Evolutionary conservation across 768 basidiomycete genomes (phyloP), one percentile per base, ranked within the genome.

Genomic region (Suillus decipiens): DNA sequence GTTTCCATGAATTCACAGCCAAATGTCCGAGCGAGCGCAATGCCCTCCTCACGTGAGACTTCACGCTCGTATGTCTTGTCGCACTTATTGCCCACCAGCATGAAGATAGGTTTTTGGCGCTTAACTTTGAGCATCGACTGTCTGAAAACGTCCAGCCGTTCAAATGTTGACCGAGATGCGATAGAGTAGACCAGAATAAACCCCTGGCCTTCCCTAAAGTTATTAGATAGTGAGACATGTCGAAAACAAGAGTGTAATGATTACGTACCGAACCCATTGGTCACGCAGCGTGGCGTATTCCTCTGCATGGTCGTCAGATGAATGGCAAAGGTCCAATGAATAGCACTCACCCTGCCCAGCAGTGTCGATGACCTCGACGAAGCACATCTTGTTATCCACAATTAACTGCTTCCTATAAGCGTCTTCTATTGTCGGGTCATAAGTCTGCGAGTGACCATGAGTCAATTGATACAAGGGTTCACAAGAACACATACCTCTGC

Each of bases 341-440:
- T 54, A 45, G 4, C 42, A 79, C 87, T 66, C 71, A 95, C 95
- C 95, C 87, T 98, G 95, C 36, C 95, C 95, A 57, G 96, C 96
- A 69, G 96, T 97, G 79, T 98, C 95, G 75, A 98, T 92, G 66
- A 98, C 93, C 77, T 98, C 95, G 68, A 98, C 87, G 75, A 95
- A 91, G 78, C 94, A 96, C 87, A 95, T 95, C 70, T 89, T 86
- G 73, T 95, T 94, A 77, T 96, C 95, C 67, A 97, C 94, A 62
- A 95, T 88, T 69, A 95, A 85, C 75, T 95, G 94, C 76, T 96
- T 96, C 71, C 95, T 86, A 79, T 98, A 97, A 66, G 95, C 95
- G 76, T 97, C 95, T 79, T 98, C 95, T 86, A 98, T 98, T 70
- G 95, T 98, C 62, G 95, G 95, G 80, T 98, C 95, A 77, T 98